Evolutionary conservation across 495 filamentous ascomycete species (phyloP), one percentile per base, ranked within the genome.

Genomic region (Bombardia bombarda): DNA sequence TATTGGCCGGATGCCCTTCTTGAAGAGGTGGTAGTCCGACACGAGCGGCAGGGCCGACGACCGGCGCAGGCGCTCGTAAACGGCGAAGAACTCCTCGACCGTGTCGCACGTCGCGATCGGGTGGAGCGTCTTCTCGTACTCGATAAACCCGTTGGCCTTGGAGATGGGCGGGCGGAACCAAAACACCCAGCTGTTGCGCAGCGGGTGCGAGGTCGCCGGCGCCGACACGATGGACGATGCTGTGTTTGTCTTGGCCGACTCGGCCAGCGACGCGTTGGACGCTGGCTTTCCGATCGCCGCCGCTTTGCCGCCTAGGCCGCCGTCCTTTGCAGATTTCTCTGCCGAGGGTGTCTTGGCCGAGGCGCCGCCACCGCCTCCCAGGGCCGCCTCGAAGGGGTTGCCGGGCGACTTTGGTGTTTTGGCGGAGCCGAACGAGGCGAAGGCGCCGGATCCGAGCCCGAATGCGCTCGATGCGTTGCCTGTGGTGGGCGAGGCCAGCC

Each of bases 1-100:
- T 57, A 97, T 92, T 28, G 92, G 92, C 45, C 92, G 80, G 22
- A 97, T 89, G 36, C 89, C 93, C 56, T 93, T 88, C 72, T 92
- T 93, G 69, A 98, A 98, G 40, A 98, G 82, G 61, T 97, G 93
- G 60, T 96, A 98, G 58, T 98, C 92, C 12, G 89, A 95, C 22
- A 97, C 92, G 17, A 88, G 82, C 8, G 92, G 92, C 37, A 98
- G 72, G 12, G 76, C 67, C 32, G 86, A 95, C 2, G 92, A 93
- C 14, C 86, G 80, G 61, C 93, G 94, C 38, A 98, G 73, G 61
- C 97, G 90, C 19, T 77, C 72, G 61, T 95, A 97, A 12, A 94
- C 77, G n/a, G 76, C 69, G 80, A 90, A 97, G 63, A 98, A 97
- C 28, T 90, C 83, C 67, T 97, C 88, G 37, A 77, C 88, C 7